phyloP scores from a whole-genome alignment of 2,329 filamentous ascomycete genomes.

The Epichloe coenophiala region DNA sequence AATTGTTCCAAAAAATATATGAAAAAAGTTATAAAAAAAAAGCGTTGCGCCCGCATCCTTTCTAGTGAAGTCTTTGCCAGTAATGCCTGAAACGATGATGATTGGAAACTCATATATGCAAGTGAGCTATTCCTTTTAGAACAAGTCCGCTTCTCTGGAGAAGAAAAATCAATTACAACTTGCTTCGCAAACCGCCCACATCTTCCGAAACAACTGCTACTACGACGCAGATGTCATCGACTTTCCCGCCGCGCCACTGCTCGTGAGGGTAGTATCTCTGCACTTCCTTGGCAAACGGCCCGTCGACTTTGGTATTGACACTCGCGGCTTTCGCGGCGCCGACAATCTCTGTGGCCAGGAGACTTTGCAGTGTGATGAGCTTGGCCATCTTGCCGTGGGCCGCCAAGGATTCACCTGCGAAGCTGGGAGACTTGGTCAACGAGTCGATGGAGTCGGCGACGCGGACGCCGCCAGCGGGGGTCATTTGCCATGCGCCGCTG shows the following conservation, averaged over 20 bases:
- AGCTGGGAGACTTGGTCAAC: conserved; percentile 17
- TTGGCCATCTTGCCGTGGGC: conserved; percentile 12
- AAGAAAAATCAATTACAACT: conserved; percentile 14
- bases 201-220: conserved; percentile 65
- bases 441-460: conserved; percentile 48
- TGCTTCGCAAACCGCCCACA: conserved; percentile 15
- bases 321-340: conserved; percentile 75
- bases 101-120: conserved; percentile 1
- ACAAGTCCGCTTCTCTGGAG: background rate
- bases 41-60: background rate
- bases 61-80: background rate
- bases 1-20: no score
- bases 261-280: conserved; percentile 78
- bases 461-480: conserved; percentile 42
- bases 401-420: conserved; percentile 7
- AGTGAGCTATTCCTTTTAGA: background rate
- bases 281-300: conserved; percentile 90
- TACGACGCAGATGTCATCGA: conserved; percentile 88
- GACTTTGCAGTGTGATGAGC: conserved; percentile 52
- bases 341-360: conserved; percentile 67
- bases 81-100: background rate
- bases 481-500: conserved; percentile 59
- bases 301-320: conserved; percentile 66
- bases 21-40: background rate
- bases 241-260: conserved; percentile 80